Evolutionary conservation across 176 grass and related monocot species (phyloP), one percentile per base, ranked within the genome.

Genomic region (Triticum dicoccoides): DNA sequence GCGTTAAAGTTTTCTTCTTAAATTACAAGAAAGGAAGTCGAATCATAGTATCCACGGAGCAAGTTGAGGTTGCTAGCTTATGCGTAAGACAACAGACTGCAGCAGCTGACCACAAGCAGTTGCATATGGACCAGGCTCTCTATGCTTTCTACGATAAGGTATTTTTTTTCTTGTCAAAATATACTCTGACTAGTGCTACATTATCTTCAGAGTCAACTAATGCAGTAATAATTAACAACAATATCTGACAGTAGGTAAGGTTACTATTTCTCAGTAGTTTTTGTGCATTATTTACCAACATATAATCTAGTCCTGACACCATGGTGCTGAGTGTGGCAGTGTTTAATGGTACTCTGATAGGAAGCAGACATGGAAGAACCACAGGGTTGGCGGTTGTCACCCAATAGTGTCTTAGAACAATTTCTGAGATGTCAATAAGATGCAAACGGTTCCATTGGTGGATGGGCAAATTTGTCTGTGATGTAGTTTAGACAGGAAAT

Each of bases 21-120:
- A 75, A 75, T 42, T 29, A 10, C 72, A 51, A 75, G 42, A 75
- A 51, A 75, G 72, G 72, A 51, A 75, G 72, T 51, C 72, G 72
- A 29, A 75, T 75, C 13, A 18, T 75, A 51, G 72, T 75, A 30
- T 51, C n/a, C 42, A 45, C 72, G 13, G 42, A 75, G 72, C 12
- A 51, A 30, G 72, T 75, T 75, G 72, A 75, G 47, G n/a, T 75
- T 75, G 72, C 72, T 75, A 75, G 42, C 72, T 75, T 75, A 51
- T 75, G 72, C 3, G 14, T 45, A 29, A 49, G 72, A 75, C 72
- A 75, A 51, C 24, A 15, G 24, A 30, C 6, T 17, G 42, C 42
- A 51, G 13, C 13, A 29, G 42, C 72, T 29, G 72, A 75, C 23
- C 42, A 75, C 24, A 75, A 51, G 42, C 72, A 75, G 72, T 75